Percentiles rank a stretch among this genome's conserved stretches.
These are phyloP conservation scores for Apiospora arundinis DNA, from an alignment of 2,329 filamentous ascomycete species.

Conservation along the genomic window DNA sequence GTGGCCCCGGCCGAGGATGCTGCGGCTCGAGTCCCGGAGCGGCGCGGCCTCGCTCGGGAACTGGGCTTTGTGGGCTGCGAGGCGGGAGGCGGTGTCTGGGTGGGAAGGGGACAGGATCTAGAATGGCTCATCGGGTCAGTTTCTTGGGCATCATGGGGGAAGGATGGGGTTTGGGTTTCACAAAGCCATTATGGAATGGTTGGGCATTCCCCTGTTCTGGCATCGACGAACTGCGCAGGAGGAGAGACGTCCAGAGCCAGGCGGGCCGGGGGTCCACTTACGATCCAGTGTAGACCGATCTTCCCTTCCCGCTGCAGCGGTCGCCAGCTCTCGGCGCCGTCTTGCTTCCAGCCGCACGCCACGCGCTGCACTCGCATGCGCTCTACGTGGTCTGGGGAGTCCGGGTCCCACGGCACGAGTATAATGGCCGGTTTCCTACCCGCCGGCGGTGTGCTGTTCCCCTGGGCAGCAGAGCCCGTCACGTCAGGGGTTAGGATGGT, in stretches of 20 bases:
- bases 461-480: not conserved
- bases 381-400: constrained; percentile 32
- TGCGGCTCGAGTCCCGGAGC: constrained; percentile 30
- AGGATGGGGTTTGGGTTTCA: not conserved
- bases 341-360: constrained; percentile 35
- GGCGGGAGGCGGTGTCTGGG: constrained; percentile 24
- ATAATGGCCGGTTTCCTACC: not conserved
- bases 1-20: constrained; percentile 27
- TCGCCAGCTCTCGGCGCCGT: constrained; percentile 31
- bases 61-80: constrained; percentile 32
- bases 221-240: not conserved
- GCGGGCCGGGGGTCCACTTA: constrained; percentile 25
- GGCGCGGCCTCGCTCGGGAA: constrained; percentile 29
- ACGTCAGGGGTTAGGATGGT: not conserved
- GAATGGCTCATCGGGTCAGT: not conserved
- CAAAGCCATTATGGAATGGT: no score
- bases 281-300: constrained; percentile 29
- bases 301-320: constrained; percentile 29
- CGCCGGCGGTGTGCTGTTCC: not conserved
- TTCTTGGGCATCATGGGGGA: not conserved
- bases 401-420: constrained; percentile 37
- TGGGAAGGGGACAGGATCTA: constrained; percentile 29
- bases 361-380: constrained; percentile 34
- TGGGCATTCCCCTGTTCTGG: not conserved
- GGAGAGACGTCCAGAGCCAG: not conserved